These are phyloP conservation scores for Lobosporangium transversale DNA, from an alignment of 192 early-diverging fungal genomes.

Conservation along the genomic window DNA sequence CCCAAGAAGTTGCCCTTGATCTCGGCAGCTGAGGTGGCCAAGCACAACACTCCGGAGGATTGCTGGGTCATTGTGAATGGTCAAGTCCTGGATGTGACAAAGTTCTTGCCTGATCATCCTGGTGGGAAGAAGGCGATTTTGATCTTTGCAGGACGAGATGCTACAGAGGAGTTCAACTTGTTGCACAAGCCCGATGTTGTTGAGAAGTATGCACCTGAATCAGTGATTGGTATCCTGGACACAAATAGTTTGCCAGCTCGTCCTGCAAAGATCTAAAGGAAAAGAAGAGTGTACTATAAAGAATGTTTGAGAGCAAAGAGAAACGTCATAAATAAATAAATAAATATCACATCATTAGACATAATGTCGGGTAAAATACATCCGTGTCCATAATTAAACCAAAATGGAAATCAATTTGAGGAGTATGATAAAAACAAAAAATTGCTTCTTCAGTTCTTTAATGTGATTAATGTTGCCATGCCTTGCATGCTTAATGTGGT, in stretches of 20 bases:
- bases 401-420: too few species aligned
- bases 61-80: slow-evolving; percentile 91
- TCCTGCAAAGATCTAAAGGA: slow-evolving; percentile 46
- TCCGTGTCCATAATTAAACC: too few species aligned
- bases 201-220: slow-evolving; percentile 70
- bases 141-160: slow-evolving; percentile 86
- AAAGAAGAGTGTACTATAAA: too few species aligned
- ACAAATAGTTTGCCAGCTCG: slow-evolving; percentile 38
- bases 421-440: too few species aligned
- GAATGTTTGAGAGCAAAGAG: too few species aligned
- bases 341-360: too few species aligned
- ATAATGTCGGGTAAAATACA: too few species aligned
- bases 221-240: slow-evolving; percentile 41
- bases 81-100: slow-evolving; percentile 80
- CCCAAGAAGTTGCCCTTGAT: slow-evolving; percentile 59
- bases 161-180: slow-evolving; percentile 88
- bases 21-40: slow-evolving; percentile 81
- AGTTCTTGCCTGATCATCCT: slow-evolving; percentile 83
- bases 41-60: slow-evolving; percentile 83
- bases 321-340: too few species aligned
- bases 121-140: slow-evolving; percentile 88
- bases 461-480: too few species aligned
- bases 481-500: too few species aligned
- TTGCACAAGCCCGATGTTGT: slow-evolving; percentile 86
- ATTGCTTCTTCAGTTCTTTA: too few species aligned